Percentiles rank a stretch among this genome's conserved stretches.
These are phyloP conservation scores for Xylariales sp. DNA, from an alignment of 2,329 filamentous ascomycete genomes.

Conservation along the genomic window DNA sequence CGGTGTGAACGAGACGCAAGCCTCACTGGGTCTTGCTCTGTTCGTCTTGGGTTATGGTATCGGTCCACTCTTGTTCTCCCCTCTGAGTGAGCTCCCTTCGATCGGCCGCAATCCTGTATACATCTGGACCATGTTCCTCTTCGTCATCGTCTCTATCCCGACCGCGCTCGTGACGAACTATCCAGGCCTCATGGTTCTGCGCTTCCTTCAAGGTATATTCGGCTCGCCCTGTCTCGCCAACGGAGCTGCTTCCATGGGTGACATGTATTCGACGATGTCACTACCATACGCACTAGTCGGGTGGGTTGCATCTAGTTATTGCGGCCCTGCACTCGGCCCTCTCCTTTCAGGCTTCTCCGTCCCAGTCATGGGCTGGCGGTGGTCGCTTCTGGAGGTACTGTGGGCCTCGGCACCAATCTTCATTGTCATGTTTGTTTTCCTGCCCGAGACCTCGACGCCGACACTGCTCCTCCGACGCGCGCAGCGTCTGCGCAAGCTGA, in stretches of 20 bases:
- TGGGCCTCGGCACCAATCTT: constrained; percentile 57
- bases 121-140: constrained; percentile 62
- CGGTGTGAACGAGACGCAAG: constrained; percentile 44
- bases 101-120: constrained; percentile 67
- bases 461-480: constrained; percentile 60
- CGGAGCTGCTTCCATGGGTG: constrained; percentile 45
- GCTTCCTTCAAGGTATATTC: constrained; percentile 63
- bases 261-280: constrained; percentile 50
- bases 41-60: constrained; percentile 62
- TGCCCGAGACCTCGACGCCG: constrained; percentile 58
- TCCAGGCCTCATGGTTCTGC: constrained; percentile 56
- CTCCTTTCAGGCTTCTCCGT: constrained; percentile 58
- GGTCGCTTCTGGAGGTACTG: constrained; percentile 60
- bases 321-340: constrained; percentile 53
- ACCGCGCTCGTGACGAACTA: constrained; percentile 60
- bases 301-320: constrained; percentile 53
- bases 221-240: constrained; percentile 62
- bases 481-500: constrained; percentile 54
- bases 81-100: constrained; percentile 60
- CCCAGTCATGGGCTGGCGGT: constrained; percentile 55
- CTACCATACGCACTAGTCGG: constrained; percentile 55
- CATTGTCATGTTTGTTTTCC: constrained; percentile 55
- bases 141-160: constrained; percentile 62
- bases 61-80: constrained; percentile 62
- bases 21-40: constrained; percentile 54